Conservation (phyloP, 2,329 filamentous ascomycete genomes). For the Westerdykella aurantiaca region DNA sequence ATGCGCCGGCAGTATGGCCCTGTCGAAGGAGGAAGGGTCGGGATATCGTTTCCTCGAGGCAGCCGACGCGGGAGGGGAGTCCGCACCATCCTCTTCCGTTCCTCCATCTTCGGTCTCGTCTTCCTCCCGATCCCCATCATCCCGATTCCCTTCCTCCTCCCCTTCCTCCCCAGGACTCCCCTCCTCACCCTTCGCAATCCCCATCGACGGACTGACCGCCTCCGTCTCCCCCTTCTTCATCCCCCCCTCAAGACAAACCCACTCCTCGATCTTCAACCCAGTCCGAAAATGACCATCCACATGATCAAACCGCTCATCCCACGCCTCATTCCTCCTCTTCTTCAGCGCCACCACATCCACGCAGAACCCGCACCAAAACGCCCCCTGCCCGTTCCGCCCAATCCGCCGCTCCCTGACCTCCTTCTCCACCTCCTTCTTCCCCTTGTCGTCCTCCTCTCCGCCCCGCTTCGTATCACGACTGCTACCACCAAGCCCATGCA, state of each 20-base stretch:
- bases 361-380: conserved; percentile 91
- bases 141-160: too few species aligned
- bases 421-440: conserved; percentile 15
- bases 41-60: too few species aligned
- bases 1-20: too few species aligned
- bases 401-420: conserved; percentile 53
- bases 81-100: background rate
- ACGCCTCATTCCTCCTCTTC: conserved; percentile 49
- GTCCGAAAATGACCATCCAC: conserved; percentile 68
- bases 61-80: background rate
- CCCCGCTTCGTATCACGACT: background rate
- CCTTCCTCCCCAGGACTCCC: too few species aligned
- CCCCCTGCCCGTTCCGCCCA: conserved; percentile 57
- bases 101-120: conserved; percentile 6
- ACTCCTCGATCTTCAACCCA: conserved; percentile 49
- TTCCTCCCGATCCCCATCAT: too few species aligned
- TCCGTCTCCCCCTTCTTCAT: conserved; percentile 27
- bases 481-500: background rate
- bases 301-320: conserved; percentile 62
- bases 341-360: conserved; percentile 51
- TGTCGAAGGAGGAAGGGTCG: too few species aligned
- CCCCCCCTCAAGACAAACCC: conserved; percentile 44
- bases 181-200: background rate
- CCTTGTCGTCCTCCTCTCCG: conserved; percentile 42
- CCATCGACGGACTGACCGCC: background rate